phyloP scores from a whole-genome alignment of 306 rosid species.

The Rubus idaeus region DNA sequence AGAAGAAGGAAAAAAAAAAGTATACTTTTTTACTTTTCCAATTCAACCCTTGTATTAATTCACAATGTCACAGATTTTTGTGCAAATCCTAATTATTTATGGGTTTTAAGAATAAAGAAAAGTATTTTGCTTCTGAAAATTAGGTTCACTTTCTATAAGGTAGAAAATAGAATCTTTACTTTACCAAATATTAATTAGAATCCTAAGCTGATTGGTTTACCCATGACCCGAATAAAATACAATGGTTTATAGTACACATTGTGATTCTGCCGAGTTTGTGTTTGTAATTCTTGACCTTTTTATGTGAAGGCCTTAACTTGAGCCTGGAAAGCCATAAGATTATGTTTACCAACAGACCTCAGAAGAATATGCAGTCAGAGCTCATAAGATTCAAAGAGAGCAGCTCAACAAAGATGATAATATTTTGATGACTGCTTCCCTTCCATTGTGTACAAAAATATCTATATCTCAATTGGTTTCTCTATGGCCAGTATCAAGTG shows the following conservation, averaged over 20 bases:
- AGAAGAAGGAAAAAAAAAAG: background rate
- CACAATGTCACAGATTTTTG: too few relatives aligned
- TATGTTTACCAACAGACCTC: background rate
- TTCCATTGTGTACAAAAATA: background rate
- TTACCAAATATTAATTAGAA: too few relatives aligned
- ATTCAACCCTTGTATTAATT: too few relatives aligned
- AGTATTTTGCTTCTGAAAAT: too few relatives aligned
- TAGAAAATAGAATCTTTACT: too few relatives aligned
- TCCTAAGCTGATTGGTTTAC: too few relatives aligned
- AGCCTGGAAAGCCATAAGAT: background rate
- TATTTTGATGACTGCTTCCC: background rate
- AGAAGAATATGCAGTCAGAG: background rate
- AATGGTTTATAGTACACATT: background rate
- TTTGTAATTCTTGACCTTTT: background rate
- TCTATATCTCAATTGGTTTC: background rate
- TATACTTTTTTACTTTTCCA: too few relatives aligned
- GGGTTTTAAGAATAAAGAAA: too few relatives aligned
- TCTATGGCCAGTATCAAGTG: background rate
- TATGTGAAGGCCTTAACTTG: background rate
- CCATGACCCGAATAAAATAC: too few relatives aligned
- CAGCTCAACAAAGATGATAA: background rate
- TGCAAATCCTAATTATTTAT: too few relatives aligned
- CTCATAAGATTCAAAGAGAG: background rate
- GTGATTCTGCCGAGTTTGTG: background rate
- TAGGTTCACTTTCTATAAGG: too few relatives aligned